These are phyloP conservation scores for Pichia phayaonensis DNA, from an alignment of 805 yeast genomes.

Conservation along the genomic window DNA sequence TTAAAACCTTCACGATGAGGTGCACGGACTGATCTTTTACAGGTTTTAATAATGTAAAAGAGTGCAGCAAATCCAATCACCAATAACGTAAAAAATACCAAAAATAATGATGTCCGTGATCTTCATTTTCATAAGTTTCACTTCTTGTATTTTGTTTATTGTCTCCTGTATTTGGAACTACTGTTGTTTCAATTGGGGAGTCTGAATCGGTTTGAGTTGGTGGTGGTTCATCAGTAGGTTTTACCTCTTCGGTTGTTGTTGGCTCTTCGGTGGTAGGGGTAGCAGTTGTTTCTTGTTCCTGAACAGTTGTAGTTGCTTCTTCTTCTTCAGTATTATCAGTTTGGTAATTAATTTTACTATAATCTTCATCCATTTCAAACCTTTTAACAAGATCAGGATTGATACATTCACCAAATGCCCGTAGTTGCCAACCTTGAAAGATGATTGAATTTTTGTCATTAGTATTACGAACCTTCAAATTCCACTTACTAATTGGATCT, in stretches of 20 bases:
- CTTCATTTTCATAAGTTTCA: constrained; percentile 1
- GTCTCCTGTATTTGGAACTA: background rate
- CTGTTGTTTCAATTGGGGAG: background rate
- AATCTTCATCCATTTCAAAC: constrained; percentile 44
- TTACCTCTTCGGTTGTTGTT: constrained; percentile 9
- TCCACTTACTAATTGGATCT: constrained; percentile 75
- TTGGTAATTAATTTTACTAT: constrained; percentile 30
- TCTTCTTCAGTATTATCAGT: constrained; percentile 11
- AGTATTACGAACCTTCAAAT: constrained; percentile 48
- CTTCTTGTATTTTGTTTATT: background rate
- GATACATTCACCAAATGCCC: constrained; percentile 71
- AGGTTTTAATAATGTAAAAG: constrained; percentile 33
- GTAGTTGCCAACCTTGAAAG: constrained; percentile 66
- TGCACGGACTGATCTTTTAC: constrained; percentile 32
- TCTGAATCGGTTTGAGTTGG: background rate
- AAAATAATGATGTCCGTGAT: constrained; percentile 10
- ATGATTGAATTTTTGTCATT: constrained; percentile 30
- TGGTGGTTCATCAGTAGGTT: background rate
- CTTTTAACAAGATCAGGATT: constrained; percentile 56
- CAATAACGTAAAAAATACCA: constrained; percentile 44
- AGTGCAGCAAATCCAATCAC: constrained; percentile 48
- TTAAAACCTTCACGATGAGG: constrained; percentile 67
- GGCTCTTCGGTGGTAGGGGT: constrained; percentile 3
- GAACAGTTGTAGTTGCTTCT: constrained; percentile 1
- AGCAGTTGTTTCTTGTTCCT: background rate